Base-by-base conservation (phyloP, 371 early-diverging fungal genomes). In the Actinomortierella ambigua region DNA sequence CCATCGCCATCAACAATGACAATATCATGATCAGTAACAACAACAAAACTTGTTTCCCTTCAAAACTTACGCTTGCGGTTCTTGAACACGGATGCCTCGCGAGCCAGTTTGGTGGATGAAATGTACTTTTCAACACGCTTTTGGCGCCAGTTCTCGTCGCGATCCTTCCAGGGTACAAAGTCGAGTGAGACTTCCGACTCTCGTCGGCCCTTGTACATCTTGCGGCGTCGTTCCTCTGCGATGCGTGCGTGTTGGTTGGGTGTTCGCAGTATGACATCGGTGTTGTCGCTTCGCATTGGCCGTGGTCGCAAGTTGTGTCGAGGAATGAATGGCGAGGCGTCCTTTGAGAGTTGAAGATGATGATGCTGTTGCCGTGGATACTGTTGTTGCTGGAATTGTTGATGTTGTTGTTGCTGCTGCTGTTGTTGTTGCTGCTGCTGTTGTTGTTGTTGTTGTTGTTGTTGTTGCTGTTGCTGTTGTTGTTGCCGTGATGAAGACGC, bases 131-230 rank as follows among this genome's bases (percentile, higher is more conserved):
- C 66, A 2, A 73, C 26, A 18, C 77, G 59, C 22, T 71, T 59
- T 8, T 61, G 53, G 11, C 77, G 49, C 77, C 77, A 77, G 1
- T 48, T 53, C 9, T 73, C 61, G 20, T 73, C 77, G 11, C 77
- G 68, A 14, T 73, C 71, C n/a, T 60, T 61, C 77, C 77, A 77
- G 26, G 60, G 67, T 2, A 62, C 64, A 55, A 77, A 77, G 11
- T 77, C 68, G 5, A 77, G 49, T 3, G 65, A 58, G n/a, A 59
- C 56, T 11, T 69, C 59, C 2, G 59, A 42, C 28, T 71, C 66
- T 17, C 41, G 29, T 17, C 55, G 73, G 11, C 34, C 34, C 41
- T 66, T 71, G 57, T 71, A 71, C 40, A 65, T 66, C 1, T 44
- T 57, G 44, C 50, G 65, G 6, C 73, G 62, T 47, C 56, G 59